These are phyloP conservation scores for Moniliella sp. DNA, from an alignment of 1,284 basidiomycete genomes.

Conservation along the genomic window DNA sequence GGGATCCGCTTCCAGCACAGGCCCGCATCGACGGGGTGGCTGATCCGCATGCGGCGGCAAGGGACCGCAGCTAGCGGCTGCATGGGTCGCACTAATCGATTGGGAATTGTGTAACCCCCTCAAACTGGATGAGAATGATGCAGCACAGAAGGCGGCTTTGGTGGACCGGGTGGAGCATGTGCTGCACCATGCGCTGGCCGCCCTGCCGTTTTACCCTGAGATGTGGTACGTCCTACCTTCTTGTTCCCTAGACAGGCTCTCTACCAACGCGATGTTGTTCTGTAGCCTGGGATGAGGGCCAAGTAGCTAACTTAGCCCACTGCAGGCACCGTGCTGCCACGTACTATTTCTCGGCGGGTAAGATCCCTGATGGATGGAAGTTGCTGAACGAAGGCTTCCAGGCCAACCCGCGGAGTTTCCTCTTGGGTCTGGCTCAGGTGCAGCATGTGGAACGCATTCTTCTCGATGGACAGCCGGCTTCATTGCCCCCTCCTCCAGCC, in stretches of 20 bases:
- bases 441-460: slow-evolving; percentile 57
- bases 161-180: slow-evolving; percentile 56
- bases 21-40: not conserved
- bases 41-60: slow-evolving; percentile 37
- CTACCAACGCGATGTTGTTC: no score
- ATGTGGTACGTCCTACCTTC: slow-evolving; percentile 45
- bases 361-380: no score
- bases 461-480: slow-evolving; percentile 35
- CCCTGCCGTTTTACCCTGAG: slow-evolving; percentile 83
- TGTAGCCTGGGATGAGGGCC: no score
- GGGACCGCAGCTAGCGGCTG: slow-evolving; percentile 57
- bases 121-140: no score
- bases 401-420: slow-evolving; percentile 67
- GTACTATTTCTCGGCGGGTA: slow-evolving; percentile 55
- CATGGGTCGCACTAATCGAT: slow-evolving; percentile 72
- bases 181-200: slow-evolving; percentile 63
- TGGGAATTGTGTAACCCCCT: slow-evolving; percentile 91
- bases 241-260: slow-evolving; percentile 2
- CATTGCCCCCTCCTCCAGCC: slow-evolving; percentile 40
- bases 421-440: slow-evolving; percentile 69
- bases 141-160: slow-evolving; percentile 45
- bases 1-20: slow-evolving; percentile 4
- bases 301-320: not conserved
- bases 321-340: slow-evolving; percentile 71
- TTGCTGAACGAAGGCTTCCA: slow-evolving; percentile 65